phyloP scores from a whole-genome alignment of 2,329 filamentous ascomycete species.

The Claviceps digitariae region DNA sequence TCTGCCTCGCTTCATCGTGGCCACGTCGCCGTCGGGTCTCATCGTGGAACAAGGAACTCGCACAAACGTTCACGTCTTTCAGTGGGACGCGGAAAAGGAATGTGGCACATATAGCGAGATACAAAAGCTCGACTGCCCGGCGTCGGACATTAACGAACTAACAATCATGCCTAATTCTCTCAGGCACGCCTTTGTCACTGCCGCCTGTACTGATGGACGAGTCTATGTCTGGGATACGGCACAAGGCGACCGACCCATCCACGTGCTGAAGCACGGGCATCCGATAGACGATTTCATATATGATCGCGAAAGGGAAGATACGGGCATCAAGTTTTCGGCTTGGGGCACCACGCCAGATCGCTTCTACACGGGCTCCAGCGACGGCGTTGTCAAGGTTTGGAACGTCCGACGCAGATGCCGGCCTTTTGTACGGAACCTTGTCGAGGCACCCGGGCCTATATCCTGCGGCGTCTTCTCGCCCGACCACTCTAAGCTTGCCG shows the following conservation, averaged over 20 bases:
- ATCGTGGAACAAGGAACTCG: constrained; percentile 29
- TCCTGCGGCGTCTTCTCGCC: constrained; percentile 45
- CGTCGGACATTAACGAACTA: constrained; percentile 49
- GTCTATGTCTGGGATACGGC: constrained; percentile 52
- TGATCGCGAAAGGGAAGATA: constrained; percentile 41
- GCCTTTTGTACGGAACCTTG: constrained; percentile 37
- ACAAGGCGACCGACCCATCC: constrained; percentile 39
- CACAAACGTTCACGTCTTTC: constrained; percentile 47
- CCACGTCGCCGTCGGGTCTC: constrained; percentile 39
- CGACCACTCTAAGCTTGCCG: constrained; percentile 37
- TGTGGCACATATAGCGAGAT: constrained; percentile 26
- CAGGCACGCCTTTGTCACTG: constrained; percentile 40
- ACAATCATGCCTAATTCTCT: constrained; percentile 42
- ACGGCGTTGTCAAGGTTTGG: constrained; percentile 51
- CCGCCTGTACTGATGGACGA: constrained; percentile 46
- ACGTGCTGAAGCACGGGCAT: constrained; percentile 39
- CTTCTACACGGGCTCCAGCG: constrained; percentile 50
- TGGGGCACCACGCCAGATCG: constrained; percentile 45
- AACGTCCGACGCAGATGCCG: constrained; percentile 33
- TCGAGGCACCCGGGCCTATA: constrained; percentile 42
- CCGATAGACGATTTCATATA: constrained; percentile 26
- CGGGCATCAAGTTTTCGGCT: constrained; percentile 49
- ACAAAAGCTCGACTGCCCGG: constrained; percentile 44
- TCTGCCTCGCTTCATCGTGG: constrained; percentile 38
- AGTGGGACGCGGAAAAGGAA: constrained; percentile 13